These are phyloP conservation scores for Pyrus pyrifolia DNA, from an alignment of 306 rosid species.

Conservation along the genomic window DNA sequence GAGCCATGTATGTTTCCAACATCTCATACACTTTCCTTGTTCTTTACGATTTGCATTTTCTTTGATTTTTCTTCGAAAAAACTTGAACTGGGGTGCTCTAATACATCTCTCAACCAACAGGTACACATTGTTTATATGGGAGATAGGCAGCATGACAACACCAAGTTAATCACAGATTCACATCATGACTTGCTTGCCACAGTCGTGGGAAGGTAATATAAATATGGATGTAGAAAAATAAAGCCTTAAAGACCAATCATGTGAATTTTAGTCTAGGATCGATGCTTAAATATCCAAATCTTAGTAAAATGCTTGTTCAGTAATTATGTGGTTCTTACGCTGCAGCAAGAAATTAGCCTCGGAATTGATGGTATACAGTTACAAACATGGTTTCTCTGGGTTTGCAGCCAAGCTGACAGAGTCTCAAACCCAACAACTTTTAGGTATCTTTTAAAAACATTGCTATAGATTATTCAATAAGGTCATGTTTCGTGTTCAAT, in stretches of 20 bases:
- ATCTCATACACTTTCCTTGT: not conserved
- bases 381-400: too few relatives aligned
- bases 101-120: conserved; percentile 12
- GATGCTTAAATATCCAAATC: not conserved
- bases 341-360: conserved; percentile 28
- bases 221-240: not conserved
- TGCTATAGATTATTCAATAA: not conserved
- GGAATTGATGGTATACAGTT: conserved; percentile 10
- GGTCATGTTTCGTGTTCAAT: not conserved
- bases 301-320: not conserved
- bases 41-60: not conserved
- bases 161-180: conserved; percentile 23
- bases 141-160: conserved; percentile 32
- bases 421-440: conserved; percentile 14
- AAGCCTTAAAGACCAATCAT: not conserved
- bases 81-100: not conserved
- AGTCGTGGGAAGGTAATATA: conserved; percentile 23
- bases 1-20: not conserved
- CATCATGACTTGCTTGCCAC: conserved; percentile 37
- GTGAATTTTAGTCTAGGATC: not conserved
- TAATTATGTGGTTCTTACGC: not conserved
- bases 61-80: too few relatives aligned
- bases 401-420: too few relatives aligned
- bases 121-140: conserved; percentile 45
- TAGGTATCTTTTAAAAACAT: conserved; percentile 9